Base-by-base conservation (phyloP, 306 rosid genomes). In the Lagenaria siceraria region DNA sequence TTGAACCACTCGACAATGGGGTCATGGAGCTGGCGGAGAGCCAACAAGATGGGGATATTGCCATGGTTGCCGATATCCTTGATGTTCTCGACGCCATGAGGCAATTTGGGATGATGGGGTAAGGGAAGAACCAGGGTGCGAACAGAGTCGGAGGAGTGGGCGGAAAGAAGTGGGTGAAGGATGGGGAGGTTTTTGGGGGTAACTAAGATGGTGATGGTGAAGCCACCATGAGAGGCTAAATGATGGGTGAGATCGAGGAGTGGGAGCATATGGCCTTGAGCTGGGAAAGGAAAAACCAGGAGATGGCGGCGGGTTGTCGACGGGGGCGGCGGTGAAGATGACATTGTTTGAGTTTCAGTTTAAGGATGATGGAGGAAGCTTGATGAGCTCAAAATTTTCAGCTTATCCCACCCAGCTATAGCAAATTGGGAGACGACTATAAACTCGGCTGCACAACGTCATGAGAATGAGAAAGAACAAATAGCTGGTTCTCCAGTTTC, bases 181-280 rank as follows among this genome's bases (percentile, higher is more conserved):
- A 6, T 13, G 0, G 88, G 69, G 48, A 92, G 88, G 86, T 88
- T 92, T 22, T 88, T 88, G 14, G 95, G 95, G 3, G 97, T 92
- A 42, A 84, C 29, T 4, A 92, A 10, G 21, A 92, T 77, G 3
- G 97, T 89, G 13, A 88, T 74, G 71, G 82, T 17, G 29, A 85
- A 7, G 76, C 77, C 77, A 74, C 77, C 77, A 5, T 29, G 74
- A 3, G 81, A 82, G 11, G 86, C 81, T 21, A 92, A 77, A 22
- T 80, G 89, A 85, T 87, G 92, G 22, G 84, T 76, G 29, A 89
- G 81, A 33, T 89, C 96, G 0, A 89, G 88, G 14, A 85, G 88
- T 7, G 93, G 0, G 0, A 89, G 88, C 38, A 89, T 79, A 84
- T 92, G 96, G 8, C 96, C 97, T 75, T 87, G 93, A 3, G 96